A percentile compares a stretch with the other conserved stretches of the same genome.
phyloP scores from a whole-genome alignment of 192 early-diverging fungal genomes.

The Neocallimastix lanati region DNA sequence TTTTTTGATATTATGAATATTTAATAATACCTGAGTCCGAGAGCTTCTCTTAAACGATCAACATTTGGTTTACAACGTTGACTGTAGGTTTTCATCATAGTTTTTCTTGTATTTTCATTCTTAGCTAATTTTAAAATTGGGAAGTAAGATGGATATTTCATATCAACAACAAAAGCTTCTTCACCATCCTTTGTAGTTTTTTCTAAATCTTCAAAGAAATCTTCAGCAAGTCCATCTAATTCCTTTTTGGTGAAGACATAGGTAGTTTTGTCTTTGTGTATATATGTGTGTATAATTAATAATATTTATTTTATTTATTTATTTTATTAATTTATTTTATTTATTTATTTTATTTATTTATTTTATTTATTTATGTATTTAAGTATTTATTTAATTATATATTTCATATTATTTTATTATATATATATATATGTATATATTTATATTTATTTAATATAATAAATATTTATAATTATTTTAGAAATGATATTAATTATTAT shows the following conservation, averaged over 20 bases:
- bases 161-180: slow-evolving; percentile 42
- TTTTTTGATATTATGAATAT: slow-evolving; percentile 4
- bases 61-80: slow-evolving; percentile 41
- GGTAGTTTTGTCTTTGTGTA: background rate
- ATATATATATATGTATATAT: too few species aligned
- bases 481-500: too few species aligned
- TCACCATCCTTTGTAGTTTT: slow-evolving; percentile 39
- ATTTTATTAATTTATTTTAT: too few species aligned
- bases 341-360: too few species aligned
- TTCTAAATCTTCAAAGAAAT: slow-evolving; percentile 40
- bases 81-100: slow-evolving; percentile 24
- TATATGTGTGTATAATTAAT: too few species aligned
- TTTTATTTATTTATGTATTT: too few species aligned
- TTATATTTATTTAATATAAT: too few species aligned
- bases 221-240: slow-evolving; percentile 52
- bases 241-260: slow-evolving; percentile 27
- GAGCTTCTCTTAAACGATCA: slow-evolving; percentile 32
- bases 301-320: too few species aligned
- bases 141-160: slow-evolving; percentile 42
- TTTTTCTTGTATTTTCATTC: slow-evolving; percentile 14
- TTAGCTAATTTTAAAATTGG: slow-evolving; percentile 3
- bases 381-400: too few species aligned
- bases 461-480: too few species aligned
- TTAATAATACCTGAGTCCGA: slow-evolving; percentile 3
- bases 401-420: too few species aligned